Conservation (phyloP, 345 rosid genomes). For the Geranium brycei region DNA sequence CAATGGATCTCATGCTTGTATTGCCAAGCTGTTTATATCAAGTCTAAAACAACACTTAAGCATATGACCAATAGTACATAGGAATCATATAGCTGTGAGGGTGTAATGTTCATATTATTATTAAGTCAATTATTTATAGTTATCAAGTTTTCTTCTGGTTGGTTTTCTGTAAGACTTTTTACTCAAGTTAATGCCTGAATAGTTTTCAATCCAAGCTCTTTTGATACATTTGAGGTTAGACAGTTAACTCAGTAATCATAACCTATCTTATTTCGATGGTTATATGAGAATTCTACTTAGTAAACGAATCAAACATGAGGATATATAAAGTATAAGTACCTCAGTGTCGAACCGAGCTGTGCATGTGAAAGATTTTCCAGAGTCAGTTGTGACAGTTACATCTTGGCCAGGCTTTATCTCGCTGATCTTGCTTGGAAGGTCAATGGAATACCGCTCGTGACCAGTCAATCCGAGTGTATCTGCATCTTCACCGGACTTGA, state of each 20-base stretch:
- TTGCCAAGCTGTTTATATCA: too few species aligned
- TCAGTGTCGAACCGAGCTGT: conserved; percentile 63
- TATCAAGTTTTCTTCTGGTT: neutral
- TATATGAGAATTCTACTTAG: neutral
- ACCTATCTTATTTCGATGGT: neutral
- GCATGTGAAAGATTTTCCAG: conserved; percentile 62
- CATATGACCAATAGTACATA: too few species aligned
- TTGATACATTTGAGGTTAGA: too few species aligned
- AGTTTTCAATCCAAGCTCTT: neutral
- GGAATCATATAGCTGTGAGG: too few species aligned
- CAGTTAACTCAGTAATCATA: neutral
- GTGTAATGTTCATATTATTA: too few species aligned
- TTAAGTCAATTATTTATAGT: neutral
- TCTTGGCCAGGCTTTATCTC: conserved; percentile 86
- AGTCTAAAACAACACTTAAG: too few species aligned
- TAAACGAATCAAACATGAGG: neutral
- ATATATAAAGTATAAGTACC: conserved; percentile 21
- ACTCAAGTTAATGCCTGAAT: neutral
- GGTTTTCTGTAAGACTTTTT: too few species aligned
- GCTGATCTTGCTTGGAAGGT: conserved; percentile 59
- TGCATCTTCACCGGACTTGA: conserved; percentile 80
- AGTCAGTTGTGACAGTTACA: conserved; percentile 64
- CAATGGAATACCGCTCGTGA: conserved; percentile 60
- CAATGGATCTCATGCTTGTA: too few species aligned
- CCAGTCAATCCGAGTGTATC: conserved; percentile 68